Evolutionary conservation across 2,329 filamentous ascomycete species (phyloP).

Genomic region (Delphinella strobiligena): DNA sequence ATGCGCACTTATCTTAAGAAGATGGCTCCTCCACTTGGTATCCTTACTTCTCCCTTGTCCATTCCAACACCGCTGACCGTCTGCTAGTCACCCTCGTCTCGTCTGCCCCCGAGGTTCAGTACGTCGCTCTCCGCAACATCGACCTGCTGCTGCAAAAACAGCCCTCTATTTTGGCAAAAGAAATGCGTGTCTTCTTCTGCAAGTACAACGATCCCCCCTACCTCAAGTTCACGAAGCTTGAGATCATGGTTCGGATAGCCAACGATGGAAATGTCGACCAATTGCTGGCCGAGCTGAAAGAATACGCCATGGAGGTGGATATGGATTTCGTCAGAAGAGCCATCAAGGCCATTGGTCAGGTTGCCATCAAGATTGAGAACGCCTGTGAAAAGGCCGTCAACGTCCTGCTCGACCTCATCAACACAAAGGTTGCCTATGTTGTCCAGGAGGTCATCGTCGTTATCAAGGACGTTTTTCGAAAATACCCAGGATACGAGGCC

Average conservation of each 20-base stretch:
- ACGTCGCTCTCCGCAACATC: constrained; percentile 91
- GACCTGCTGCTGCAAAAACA: constrained; percentile 91
- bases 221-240: constrained; percentile 92
- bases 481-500: constrained; percentile 94
- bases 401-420: constrained; percentile 82
- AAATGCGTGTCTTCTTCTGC: constrained; percentile 97
- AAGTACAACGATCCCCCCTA: constrained; percentile 99
- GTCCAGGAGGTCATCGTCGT: constrained; percentile 98
- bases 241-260: constrained; percentile 98
- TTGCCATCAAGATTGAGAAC: constrained; percentile 95
- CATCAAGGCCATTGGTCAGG: constrained; percentile 92
- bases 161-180: constrained; percentile 92
- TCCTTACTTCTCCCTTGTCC: constrained; percentile 16
- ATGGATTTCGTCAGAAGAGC: constrained; percentile 97
- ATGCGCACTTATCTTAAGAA: constrained; percentile 87
- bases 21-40: constrained; percentile 92
- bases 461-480: constrained; percentile 95
- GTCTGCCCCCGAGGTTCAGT: constrained; percentile 92
- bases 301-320: constrained; percentile 95
- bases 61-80: constrained; percentile 13
- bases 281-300: constrained; percentile 83
- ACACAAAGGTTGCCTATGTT: constrained; percentile 97
- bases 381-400: constrained; percentile 94
- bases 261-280: constrained; percentile 96
- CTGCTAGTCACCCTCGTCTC: constrained; percentile 81